Evolutionary conservation across 2,329 filamentous ascomycete species (phyloP).

Genomic region (Coleophoma cylindrospora): DNA sequence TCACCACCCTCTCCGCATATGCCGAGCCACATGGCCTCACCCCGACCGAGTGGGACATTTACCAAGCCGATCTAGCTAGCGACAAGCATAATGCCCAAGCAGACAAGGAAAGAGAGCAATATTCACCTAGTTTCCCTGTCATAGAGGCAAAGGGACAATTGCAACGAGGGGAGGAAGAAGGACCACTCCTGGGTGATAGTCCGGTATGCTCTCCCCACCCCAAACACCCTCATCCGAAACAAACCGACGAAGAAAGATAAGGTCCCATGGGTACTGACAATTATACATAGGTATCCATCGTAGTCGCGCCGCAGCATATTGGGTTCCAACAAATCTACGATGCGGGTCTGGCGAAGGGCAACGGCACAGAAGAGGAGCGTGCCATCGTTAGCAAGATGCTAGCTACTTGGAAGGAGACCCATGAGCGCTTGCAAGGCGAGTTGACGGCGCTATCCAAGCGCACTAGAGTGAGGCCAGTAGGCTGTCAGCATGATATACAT

Average conservation of each 20-base stretch:
- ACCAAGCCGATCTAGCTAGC: conserved; percentile 6
- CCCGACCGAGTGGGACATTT: conserved; percentile 8
- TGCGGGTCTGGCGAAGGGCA: conserved; percentile 25
- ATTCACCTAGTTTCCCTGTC: conserved; percentile 14
- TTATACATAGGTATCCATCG: neutral
- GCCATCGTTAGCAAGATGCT: conserved; percentile 22
- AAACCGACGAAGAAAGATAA: too few species aligned
- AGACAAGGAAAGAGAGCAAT: conserved; percentile 5
- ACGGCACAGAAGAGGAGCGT: conserved; percentile 29
- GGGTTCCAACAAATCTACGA: conserved; percentile 22
- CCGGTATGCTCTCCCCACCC: conserved; percentile 10
- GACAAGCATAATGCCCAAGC: conserved; percentile 7
- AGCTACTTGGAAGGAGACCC: conserved; percentile 21
- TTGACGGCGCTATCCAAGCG: conserved; percentile 19
- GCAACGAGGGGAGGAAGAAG: conserved; percentile 13
- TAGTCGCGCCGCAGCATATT: conserved; percentile 22
- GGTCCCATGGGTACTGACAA: too few species aligned
- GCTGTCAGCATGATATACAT: conserved; percentile 30
- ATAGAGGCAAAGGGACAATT: conserved; percentile 22
- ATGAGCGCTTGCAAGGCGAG: conserved; percentile 20
- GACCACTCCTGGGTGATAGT: conserved; percentile 19
- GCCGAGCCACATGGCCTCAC: conserved; percentile 8
- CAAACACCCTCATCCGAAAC: neutral
- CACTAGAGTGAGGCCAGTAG: conserved; percentile 19
- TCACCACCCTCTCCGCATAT: neutral